Evolutionary conservation across 192 early-diverging fungal genomes (phyloP), one percentile per base, ranked within the genome.

Genomic region (Mycoemilia scoparia): DNA sequence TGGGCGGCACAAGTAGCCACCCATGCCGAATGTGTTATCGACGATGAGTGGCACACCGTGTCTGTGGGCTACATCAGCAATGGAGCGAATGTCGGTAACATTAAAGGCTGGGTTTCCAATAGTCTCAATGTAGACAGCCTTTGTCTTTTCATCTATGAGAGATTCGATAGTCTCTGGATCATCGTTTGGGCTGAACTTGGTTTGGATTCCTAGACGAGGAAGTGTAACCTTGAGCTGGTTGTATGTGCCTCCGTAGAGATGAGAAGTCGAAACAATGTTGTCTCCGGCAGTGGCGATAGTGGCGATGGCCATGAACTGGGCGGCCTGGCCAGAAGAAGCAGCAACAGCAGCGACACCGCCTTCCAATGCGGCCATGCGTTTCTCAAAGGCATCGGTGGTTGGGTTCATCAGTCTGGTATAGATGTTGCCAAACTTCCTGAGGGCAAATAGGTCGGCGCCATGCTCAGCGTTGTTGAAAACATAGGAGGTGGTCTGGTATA

Each of bases 11-110:
- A 83, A 47, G 52, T 79, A 86, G 10, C 79, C 82, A 33, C 82
- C 88, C 35, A 82, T 80, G 39, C 90, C 90, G 52, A 91, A 95
- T 0, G 90, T 95, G 67, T 95, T 95, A 66, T 95, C 90, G 16
- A 95, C 90, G 35, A 95, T 67, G 29, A 95, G 59, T 25, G 90
- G 90, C 24, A 95, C 62, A 14, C 84, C 84, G 32, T 77, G 69
- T 12, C 64, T 58, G 38, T 95, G 82, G 26, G 79, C 79, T 16
- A 82, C 62, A 24, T 79, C 69, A 15, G 87, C 74, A 34, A 95
- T 76, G 11, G 68, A 78, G 33, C 62, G 59, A 47, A 91, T 82
- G 38, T 95, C 84, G 5, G 87, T 81, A 4, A 95, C 73, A 50
- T 77, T 76, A 70, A 79, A 84, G 37, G 74, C 70, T 15, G 90